Evolutionary conservation across 2,329 filamentous ascomycete genomes (phyloP).

Genomic region (Teratosphaeria epicoccoides): DNA sequence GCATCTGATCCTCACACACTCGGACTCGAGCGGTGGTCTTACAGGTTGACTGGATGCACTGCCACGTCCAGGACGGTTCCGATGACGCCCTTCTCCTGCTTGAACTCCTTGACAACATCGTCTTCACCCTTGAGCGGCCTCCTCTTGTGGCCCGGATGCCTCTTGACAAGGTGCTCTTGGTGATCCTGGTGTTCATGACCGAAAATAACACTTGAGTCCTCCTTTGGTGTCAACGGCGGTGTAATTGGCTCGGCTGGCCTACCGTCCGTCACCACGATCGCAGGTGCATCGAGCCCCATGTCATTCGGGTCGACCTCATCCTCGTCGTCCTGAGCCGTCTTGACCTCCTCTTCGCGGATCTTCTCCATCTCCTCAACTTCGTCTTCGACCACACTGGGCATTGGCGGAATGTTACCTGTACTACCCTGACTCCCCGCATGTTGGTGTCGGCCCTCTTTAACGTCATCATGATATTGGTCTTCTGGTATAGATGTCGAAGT

Average conservation of each 20-base stretch:
- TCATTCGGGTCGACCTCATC: conserved; percentile 5
- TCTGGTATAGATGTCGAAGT: conserved; percentile 13
- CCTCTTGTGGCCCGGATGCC: background rate
- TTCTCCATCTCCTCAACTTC: conserved; percentile 6
- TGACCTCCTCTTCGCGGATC: conserved; percentile 8
- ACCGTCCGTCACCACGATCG: conserved; percentile 4
- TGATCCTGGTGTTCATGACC: background rate
- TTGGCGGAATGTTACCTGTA: conserved; percentile 3
- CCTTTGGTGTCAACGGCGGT: conserved; percentile 25
- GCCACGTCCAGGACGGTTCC: background rate
- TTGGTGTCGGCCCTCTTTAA: background rate
- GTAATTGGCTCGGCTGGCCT: conserved; percentile 20
- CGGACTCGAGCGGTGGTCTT: no score
- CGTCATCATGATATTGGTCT: conserved; percentile 13
- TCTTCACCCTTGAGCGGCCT: background rate
- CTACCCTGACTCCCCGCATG: background rate
- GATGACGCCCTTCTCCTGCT: background rate
- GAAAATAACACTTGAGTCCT: conserved; percentile 7
- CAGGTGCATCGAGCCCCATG: conserved; percentile 2
- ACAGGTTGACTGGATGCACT: conserved; percentile 1
- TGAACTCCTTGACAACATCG: background rate
- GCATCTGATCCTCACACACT: background rate
- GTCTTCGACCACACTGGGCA: conserved; percentile 21
- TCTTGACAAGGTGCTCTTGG: background rate
- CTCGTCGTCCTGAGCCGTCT: conserved; percentile 6